Evolutionary conservation across 2,329 filamentous ascomycete species (phyloP).

Genomic region (Fonsecaea monophora): DNA sequence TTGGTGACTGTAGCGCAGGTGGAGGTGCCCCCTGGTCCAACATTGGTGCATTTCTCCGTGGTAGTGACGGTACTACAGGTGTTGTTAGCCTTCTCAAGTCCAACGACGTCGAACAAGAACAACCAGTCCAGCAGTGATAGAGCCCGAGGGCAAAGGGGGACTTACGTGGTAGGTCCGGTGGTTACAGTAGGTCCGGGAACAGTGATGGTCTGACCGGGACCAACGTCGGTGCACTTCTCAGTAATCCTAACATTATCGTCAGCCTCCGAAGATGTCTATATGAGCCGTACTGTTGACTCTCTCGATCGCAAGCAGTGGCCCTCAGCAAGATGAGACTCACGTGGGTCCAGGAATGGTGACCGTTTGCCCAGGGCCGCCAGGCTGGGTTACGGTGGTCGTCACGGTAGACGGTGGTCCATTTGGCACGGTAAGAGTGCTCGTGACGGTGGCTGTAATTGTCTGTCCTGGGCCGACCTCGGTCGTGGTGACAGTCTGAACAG

Average conservation of each 20-base stretch:
- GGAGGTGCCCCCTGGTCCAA: constrained; percentile 2
- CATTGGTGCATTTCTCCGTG: constrained; percentile 1
- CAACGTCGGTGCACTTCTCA: constrained; percentile 1
- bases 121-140: not conserved
- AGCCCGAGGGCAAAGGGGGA: not conserved
- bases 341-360: constrained; percentile 7
- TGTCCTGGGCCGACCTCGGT: constrained; percentile 3
- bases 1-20: constrained; percentile 8
- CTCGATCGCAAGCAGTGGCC: not conserved
- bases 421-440: not conserved
- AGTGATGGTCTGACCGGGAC: constrained; percentile 1
- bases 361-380: constrained; percentile 3
- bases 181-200: constrained; percentile 3
- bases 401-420: not conserved
- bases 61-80: not conserved
- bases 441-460: constrained; percentile 1
- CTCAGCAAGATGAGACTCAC: constrained; percentile 4
- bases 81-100: not conserved
- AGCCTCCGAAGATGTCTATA: not conserved
- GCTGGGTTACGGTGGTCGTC: constrained; percentile 4
- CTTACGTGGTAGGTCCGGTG: constrained; percentile 3
- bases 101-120: not conserved
- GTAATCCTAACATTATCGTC: not conserved
- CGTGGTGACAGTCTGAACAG: constrained; percentile 5
- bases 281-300: not conserved